These are phyloP conservation scores for Sphaerobolus stellatus DNA, from an alignment of 1,284 basidiomycete species.

Conservation along the genomic window DNA sequence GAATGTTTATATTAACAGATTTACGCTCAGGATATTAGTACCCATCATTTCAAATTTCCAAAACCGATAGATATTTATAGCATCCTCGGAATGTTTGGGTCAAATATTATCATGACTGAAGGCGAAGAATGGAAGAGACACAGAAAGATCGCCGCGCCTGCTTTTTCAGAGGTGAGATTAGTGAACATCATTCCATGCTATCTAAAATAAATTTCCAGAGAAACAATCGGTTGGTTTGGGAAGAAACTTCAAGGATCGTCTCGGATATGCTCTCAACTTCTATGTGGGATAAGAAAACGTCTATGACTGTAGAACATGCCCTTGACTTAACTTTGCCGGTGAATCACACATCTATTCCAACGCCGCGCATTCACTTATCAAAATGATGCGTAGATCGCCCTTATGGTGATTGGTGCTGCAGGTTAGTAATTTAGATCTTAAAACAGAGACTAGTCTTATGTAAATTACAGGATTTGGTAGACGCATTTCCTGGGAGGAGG, in stretches of 20 bases:
- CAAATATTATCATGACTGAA: slow-evolving; percentile 58
- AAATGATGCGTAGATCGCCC: slow-evolving; percentile 42
- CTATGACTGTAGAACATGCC: neutral
- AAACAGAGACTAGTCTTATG: neutral
- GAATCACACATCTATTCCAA: neutral
- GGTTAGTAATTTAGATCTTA: slow-evolving; percentile 29
- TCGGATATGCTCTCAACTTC: neutral
- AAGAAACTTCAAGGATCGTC: neutral
- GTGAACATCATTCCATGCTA: neutral
- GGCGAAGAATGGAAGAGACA: slow-evolving; percentile 62
- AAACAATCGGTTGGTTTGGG: slow-evolving; percentile 21
- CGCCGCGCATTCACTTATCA: neutral
- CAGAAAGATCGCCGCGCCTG: slow-evolving; percentile 44
- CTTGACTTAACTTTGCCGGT: neutral
- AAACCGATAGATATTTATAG: slow-evolving; percentile 17
- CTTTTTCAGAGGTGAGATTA: neutral
- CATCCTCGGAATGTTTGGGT: slow-evolving; percentile 21
- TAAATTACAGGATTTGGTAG: slow-evolving; percentile 44
- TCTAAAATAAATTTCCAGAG: slow-evolving; percentile 27
- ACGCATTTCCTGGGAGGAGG: slow-evolving; percentile 50
- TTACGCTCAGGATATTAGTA: slow-evolving; percentile 9
- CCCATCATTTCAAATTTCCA: slow-evolving; percentile 14
- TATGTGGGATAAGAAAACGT: neutral
- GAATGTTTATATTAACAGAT: neutral
- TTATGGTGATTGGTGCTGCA: slow-evolving; percentile 55